phyloP scores from a whole-genome alignment of 2,329 filamentous ascomycete genomes.

The Aureobasidium melanogenum region DNA sequence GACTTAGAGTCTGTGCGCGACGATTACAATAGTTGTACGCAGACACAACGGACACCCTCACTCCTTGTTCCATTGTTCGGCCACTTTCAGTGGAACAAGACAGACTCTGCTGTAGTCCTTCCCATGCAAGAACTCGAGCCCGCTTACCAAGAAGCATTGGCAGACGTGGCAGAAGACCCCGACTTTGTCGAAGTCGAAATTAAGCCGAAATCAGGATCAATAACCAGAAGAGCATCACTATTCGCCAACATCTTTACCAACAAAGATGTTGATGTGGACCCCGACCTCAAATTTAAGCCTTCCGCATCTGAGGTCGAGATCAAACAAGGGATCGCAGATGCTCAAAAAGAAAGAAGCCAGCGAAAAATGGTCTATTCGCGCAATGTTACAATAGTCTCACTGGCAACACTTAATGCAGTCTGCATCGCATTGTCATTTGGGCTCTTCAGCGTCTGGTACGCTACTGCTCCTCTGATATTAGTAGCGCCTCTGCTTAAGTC shows the following conservation, averaged over 20 bases:
- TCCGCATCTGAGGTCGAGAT: slow-evolving; percentile 1
- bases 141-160: slow-evolving; percentile 4
- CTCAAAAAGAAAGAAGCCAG: neutral
- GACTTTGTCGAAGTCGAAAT: slow-evolving; percentile 9
- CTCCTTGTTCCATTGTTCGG: neutral
- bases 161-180: slow-evolving; percentile 1
- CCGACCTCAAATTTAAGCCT: slow-evolving; percentile 5
- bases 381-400: neutral
- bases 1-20: neutral
- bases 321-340: neutral
- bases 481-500: slow-evolving; percentile 30
- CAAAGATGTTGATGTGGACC: slow-evolving; percentile 6
- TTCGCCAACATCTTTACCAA: slow-evolving; percentile 10
- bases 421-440: neutral
- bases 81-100: neutral
- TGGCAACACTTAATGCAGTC: neutral
- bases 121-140: neutral
- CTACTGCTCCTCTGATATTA: neutral
- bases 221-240: neutral
- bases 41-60: neutral
- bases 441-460: slow-evolving; percentile 4
- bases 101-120: neutral
- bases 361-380: slow-evolving; percentile 10
- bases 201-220: neutral
- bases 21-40: neutral